phyloP scores from a whole-genome alignment of 768 basidiomycete genomes.

The Cyclocybe cylindracea region DNA sequence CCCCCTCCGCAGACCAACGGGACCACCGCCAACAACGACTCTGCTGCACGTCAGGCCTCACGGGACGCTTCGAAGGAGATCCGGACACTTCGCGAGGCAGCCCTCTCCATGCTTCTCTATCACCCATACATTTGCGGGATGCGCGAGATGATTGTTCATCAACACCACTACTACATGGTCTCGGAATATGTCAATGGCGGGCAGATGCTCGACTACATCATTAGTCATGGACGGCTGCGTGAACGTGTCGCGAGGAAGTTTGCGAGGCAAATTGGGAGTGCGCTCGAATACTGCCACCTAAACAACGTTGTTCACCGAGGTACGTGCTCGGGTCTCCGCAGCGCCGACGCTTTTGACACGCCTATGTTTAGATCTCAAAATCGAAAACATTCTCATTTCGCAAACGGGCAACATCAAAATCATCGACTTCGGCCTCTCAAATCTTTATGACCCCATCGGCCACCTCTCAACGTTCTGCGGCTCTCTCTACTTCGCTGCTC shows the following conservation, averaged over 20 bases:
- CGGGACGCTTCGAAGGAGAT: conserved; percentile 96
- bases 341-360: conserved; percentile 2
- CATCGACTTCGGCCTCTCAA: conserved; percentile 98
- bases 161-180: conserved; percentile 99
- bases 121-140: conserved; percentile 99
- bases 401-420: conserved; percentile 99
- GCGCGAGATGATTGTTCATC: conserved; percentile 98
- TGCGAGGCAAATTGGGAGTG: conserved; percentile 94
- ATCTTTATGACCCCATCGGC: conserved; percentile 80
- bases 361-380: conserved; percentile 78
- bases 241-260: conserved; percentile 98
- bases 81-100: conserved; percentile 93
- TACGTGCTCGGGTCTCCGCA: conserved; percentile 25
- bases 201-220: conserved; percentile 99
- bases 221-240: conserved; percentile 92
- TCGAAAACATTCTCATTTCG: conserved; percentile 99
- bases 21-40: conserved; percentile 47
- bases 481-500: conserved; percentile 97
- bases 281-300: conserved; percentile 94
- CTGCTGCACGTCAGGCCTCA: conserved; percentile 74
- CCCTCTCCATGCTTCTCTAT: conserved; percentile 91
- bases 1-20: conserved; percentile 49
- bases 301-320: conserved; percentile 98
- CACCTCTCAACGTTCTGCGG: conserved; percentile 97
- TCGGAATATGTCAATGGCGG: conserved; percentile 99